Evolutionary conservation across 2,329 filamentous ascomycete species (phyloP).

Genomic region (Fusarium sarcochroum): DNA sequence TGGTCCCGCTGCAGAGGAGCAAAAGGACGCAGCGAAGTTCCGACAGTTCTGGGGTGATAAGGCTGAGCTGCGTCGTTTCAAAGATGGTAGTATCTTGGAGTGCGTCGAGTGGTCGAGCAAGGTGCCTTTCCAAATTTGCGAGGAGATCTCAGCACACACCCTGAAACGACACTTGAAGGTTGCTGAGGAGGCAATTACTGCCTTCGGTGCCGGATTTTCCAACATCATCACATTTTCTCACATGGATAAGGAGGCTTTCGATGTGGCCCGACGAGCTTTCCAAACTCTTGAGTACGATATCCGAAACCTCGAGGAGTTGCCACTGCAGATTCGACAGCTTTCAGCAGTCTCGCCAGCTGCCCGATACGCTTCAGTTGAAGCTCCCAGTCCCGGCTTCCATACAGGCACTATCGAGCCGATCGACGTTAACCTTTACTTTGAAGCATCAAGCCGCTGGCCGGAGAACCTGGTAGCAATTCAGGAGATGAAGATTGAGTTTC

Average conservation of each 20-base stretch:
- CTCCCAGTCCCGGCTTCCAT: conserved; percentile 58
- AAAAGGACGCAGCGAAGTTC: conserved; percentile 84
- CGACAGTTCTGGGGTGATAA: conserved; percentile 96
- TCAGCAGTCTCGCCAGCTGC: conserved; percentile 79
- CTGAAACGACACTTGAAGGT: conserved; percentile 78
- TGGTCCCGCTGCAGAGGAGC: conserved; percentile 88
- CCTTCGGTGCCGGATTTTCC: conserved; percentile 67
- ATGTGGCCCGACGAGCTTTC: conserved; percentile 78
- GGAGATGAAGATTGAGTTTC: conserved; percentile 91
- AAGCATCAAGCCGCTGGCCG: conserved; percentile 93
- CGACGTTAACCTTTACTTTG: conserved; percentile 89
- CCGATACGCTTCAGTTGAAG: conserved; percentile 76
- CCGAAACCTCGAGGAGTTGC: conserved; percentile 83
- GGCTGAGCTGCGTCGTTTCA: conserved; percentile 92
- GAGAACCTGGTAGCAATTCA: conserved; percentile 93
- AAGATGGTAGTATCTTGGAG: conserved; percentile 93
- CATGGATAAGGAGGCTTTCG: conserved; percentile 72
- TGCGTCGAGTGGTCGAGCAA: conserved; percentile 87
- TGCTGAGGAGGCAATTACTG: conserved; percentile 65
- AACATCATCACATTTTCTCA: conserved; percentile 62
- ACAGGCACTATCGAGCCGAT: conserved; percentile 69
- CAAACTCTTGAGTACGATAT: conserved; percentile 81
- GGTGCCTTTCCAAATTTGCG: conserved; percentile 74
- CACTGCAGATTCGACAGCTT: conserved; percentile 87
- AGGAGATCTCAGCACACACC: conserved; percentile 83